Evolutionary conservation across 2,329 filamentous ascomycete genomes (phyloP).

Genomic region (Cordyceps militaris): DNA sequence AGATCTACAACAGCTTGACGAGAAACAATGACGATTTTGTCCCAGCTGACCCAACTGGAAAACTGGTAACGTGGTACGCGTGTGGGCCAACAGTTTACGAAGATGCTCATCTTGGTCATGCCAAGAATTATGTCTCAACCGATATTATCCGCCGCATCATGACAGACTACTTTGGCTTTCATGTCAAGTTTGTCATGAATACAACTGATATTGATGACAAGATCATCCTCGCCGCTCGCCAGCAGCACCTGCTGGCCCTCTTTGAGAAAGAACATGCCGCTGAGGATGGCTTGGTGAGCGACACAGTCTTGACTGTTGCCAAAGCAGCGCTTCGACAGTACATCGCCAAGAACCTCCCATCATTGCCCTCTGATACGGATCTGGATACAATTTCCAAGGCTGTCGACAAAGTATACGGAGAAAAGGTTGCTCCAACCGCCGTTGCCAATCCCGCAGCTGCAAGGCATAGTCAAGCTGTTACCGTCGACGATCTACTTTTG

Average conservation of each 20-base stretch:
- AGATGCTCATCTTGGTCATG: constrained; percentile 65
- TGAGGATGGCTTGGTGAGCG: constrained; percentile 15
- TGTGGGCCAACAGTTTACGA: constrained; percentile 75
- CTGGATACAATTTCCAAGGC: not conserved
- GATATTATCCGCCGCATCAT: constrained; percentile 72
- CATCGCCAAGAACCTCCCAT: not conserved
- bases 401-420: not conserved
- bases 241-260: constrained; percentile 61
- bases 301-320: constrained; percentile 15
- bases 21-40: constrained; percentile 56
- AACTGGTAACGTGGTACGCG: not conserved
- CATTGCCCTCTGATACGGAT: not conserved
- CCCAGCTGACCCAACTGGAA: constrained; percentile 29
- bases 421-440: not conserved
- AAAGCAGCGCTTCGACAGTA: not conserved
- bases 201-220: constrained; percentile 70
- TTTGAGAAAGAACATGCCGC: constrained; percentile 11
- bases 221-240: constrained; percentile 47
- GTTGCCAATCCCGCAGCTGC: not conserved
- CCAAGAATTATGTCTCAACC: constrained; percentile 72
- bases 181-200: constrained; percentile 75
- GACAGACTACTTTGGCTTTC: constrained; percentile 65
- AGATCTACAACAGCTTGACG: constrained; percentile 61
- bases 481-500: not conserved
- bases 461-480: not conserved